phyloP scores from a whole-genome alignment of 1,284 basidiomycete species.

The Trametes polyzona region DNA sequence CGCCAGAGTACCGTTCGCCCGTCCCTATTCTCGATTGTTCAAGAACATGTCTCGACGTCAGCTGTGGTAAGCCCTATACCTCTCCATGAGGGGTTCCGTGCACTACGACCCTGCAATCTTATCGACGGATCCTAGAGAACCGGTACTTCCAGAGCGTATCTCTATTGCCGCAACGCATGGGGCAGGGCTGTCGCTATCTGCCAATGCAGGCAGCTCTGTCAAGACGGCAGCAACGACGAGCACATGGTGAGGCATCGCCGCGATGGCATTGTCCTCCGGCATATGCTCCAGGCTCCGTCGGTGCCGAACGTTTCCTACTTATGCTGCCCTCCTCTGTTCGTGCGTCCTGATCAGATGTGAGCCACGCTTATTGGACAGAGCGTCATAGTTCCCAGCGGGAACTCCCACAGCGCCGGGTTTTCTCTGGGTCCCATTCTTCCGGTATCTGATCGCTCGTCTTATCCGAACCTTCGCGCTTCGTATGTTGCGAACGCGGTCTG shows the following conservation, averaged over 20 bases:
- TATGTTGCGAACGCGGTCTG: conserved; percentile 1
- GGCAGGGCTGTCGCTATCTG: neutral
- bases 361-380: neutral
- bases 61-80: neutral
- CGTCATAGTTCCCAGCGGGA: neutral
- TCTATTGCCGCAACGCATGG: neutral
- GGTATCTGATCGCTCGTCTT: conserved; percentile 11
- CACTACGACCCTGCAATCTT: neutral
- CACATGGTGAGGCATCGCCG: too few relatives aligned
- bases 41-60: conserved; percentile 5
- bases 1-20: too few relatives aligned
- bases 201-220: neutral
- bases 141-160: neutral
- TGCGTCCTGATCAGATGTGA: neutral
- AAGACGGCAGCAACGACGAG: neutral
- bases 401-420: conserved; percentile 8
- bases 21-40: conserved; percentile 1
- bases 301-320: neutral
- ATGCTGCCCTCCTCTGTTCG: neutral
- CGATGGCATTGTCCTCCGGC: neutral
- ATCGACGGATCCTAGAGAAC: neutral
- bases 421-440: neutral
- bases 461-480: conserved; percentile 12
- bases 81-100: neutral
- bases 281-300: neutral